Base-by-base conservation (phyloP, 129 eudicot species). In the Helichrysum umbraculigerum region DNA sequence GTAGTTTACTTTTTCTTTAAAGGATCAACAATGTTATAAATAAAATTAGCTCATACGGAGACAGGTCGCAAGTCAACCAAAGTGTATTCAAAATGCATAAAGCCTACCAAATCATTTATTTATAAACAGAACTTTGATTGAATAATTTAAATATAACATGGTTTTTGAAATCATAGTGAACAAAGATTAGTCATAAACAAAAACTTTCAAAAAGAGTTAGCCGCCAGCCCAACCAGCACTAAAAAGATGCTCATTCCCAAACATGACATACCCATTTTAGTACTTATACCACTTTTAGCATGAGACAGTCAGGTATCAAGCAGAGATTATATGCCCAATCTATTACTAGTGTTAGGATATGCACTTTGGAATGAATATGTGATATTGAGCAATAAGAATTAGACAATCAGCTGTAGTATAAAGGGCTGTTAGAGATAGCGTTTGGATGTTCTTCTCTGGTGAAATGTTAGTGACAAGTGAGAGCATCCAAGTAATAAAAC, bases 281-380 rank as follows among this genome's bases (percentile, higher is more conserved):
- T 16, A 44, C 17, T 44, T 44, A 11, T 3, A 11, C 52, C 17
- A 3, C n/a, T 47, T 47, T 3, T 47, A 17, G 16, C 50, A 77
- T 39, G 33, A 42, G n/a, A 78, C 44, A 52, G 34, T n/a, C 28
- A 63, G 70, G 44, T 50, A 4, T 25, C 9, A 22, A 70, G 37
- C 12, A 54, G 44, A 57, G 52, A 22, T 52, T 65, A 66, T 33
- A 76, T 66, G 73, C 66, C 22, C 66, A 66, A 76, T 42, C 3
- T 15, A 50, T 6, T 22, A 22, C 54, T 63, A 4, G 68, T 15
- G 37, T 7, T 5, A 4, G 8, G 60, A 1, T 54, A 8, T 16
- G 20, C n/a, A 22, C 60, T 54, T 14, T 17, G 60, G 7, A 54
- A 19, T 54, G 21, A 14, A 15, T 17, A 51, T 52, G n/a, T 3